These are phyloP conservation scores for Pezicula carpinea DNA, from an alignment of 2,329 filamentous ascomycete genomes.

Conservation along the genomic window DNA sequence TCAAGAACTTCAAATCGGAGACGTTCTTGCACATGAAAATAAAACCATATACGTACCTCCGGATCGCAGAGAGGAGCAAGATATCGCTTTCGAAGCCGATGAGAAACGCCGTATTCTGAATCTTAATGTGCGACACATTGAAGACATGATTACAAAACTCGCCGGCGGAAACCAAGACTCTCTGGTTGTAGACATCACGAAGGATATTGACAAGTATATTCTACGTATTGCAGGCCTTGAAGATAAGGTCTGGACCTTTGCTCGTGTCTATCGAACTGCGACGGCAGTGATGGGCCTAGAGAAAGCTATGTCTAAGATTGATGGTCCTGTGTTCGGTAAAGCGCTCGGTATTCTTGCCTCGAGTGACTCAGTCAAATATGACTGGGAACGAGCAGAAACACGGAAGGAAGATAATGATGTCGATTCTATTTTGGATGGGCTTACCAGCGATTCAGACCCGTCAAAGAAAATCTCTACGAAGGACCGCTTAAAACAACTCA, in stretches of 20 bases:
- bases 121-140: slow-evolving; percentile 62
- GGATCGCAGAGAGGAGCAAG: slow-evolving; percentile 32
- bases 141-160: slow-evolving; percentile 49
- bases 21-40: slow-evolving; percentile 41
- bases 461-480: slow-evolving; percentile 31
- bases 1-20: slow-evolving; percentile 35
- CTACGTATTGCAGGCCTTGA: slow-evolving; percentile 34
- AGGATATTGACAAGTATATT: slow-evolving; percentile 18
- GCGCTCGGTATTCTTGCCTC: slow-evolving; percentile 36
- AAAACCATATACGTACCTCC: slow-evolving; percentile 51
- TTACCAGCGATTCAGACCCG: slow-evolving; percentile 27
- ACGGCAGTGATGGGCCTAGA: slow-evolving; percentile 42
- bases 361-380: slow-evolving; percentile 43
- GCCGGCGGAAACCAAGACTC: slow-evolving; percentile 16
- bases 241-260: slow-evolving; percentile 52
- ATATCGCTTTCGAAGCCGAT: slow-evolving; percentile 41
- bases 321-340: slow-evolving; percentile 28
- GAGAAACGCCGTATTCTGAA: slow-evolving; percentile 41
- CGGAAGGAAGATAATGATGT: slow-evolving; percentile 33
- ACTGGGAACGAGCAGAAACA: slow-evolving; percentile 36
- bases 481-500: slow-evolving; percentile 42
- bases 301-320: slow-evolving; percentile 22
- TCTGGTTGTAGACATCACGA: slow-evolving; percentile 20
- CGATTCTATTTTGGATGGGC: slow-evolving; percentile 20
- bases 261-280: slow-evolving; percentile 56